These are phyloP conservation scores for Xylariaceae sp. DNA, from an alignment of 2,329 filamentous ascomycete species.

Conservation along the genomic window DNA sequence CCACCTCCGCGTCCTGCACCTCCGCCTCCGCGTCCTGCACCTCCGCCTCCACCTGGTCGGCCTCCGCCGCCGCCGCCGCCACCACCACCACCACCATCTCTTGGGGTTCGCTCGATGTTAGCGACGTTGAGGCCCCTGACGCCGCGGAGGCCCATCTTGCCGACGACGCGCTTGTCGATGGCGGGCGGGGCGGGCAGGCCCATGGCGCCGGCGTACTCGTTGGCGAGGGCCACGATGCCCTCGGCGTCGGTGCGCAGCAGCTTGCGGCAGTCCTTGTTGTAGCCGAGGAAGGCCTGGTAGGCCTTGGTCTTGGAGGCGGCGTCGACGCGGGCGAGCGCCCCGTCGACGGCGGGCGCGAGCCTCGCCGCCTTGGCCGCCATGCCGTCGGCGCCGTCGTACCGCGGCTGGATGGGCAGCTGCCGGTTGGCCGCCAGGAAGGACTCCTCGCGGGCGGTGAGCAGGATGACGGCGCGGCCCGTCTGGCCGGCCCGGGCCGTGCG, in stretches of 20 bases:
- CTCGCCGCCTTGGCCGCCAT: slow-evolving; percentile 32
- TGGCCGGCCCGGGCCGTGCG: slow-evolving; percentile 60
- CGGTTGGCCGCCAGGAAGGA: too few species aligned
- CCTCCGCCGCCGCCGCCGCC: not conserved
- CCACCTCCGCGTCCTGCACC: too few species aligned
- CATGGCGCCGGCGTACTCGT: too few species aligned
- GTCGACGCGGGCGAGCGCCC: too few species aligned
- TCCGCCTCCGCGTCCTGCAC: too few species aligned
- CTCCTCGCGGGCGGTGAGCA: slow-evolving; percentile 45
- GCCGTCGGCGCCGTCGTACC: slow-evolving; percentile 36
- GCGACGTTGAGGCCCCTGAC: slow-evolving; percentile 33
- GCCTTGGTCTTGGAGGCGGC: slow-evolving; percentile 34
- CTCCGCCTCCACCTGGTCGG: not conserved
- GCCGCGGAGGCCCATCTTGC: slow-evolving; percentile 52
- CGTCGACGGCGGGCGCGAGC: too few species aligned
- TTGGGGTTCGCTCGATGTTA: not conserved
- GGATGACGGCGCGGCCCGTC: slow-evolving; percentile 53
- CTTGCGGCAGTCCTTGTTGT: slow-evolving; percentile 44
- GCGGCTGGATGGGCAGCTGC: too few species aligned
- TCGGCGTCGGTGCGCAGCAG: slow-evolving; percentile 24
- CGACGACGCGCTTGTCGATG: slow-evolving; percentile 39
- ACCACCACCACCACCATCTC: not conserved
- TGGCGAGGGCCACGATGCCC: slow-evolving; percentile 41
- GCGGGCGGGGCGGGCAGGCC: too few species aligned
- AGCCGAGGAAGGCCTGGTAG: slow-evolving; percentile 51